Percentiles rank a stretch among this genome's conserved stretches.
Evolutionary conservation across 768 basidiomycete genomes (phyloP).

Genomic region (Daedalea quercina): DNA sequence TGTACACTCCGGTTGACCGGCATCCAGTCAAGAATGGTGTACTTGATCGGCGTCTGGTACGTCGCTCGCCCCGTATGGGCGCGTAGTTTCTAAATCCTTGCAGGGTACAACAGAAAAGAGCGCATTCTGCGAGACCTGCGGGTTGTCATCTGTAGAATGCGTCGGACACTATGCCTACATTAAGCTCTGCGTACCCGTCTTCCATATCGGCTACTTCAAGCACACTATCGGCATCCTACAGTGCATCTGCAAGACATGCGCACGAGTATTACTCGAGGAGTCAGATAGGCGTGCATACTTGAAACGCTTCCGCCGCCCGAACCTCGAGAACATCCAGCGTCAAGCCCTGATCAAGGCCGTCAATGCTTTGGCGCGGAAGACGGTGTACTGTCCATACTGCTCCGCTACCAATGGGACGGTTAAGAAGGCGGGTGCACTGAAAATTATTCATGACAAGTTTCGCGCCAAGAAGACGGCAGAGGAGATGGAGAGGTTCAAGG

Average conservation of each 20-base stretch:
- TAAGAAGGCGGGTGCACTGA: constrained; percentile 91
- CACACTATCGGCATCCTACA: constrained; percentile 91
- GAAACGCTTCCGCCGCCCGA: constrained; percentile 83
- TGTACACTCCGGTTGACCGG: constrained; percentile 81
- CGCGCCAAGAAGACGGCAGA: constrained; percentile 88
- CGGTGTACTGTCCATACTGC: constrained; percentile 89
- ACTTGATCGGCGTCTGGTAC: constrained; percentile 82
- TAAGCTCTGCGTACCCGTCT: constrained; percentile 92
- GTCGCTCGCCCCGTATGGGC: constrained; percentile 1
- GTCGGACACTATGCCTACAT: constrained; percentile 99
- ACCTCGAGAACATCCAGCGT: constrained; percentile 89
- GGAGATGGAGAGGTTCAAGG: constrained; percentile 84
- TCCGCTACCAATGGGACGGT: constrained; percentile 90
- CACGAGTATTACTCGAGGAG: constrained; percentile 84
- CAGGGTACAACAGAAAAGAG: constrained; percentile 95
- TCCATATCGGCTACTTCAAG: constrained; percentile 98
- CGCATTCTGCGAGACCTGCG: constrained; percentile 92
- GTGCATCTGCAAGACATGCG: constrained; percentile 98
- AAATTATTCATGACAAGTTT: constrained; percentile 97
- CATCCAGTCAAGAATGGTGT: constrained; percentile 89
- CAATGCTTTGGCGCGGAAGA: constrained; percentile 81
- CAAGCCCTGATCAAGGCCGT: constrained; percentile 79
- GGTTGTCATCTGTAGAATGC: constrained; percentile 85
- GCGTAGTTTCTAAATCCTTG: not conserved
- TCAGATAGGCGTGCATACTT: constrained; percentile 79